These are phyloP conservation scores for Xerocomellus amylosporus DNA, from an alignment of 768 basidiomycete species.

Conservation along the genomic window DNA sequence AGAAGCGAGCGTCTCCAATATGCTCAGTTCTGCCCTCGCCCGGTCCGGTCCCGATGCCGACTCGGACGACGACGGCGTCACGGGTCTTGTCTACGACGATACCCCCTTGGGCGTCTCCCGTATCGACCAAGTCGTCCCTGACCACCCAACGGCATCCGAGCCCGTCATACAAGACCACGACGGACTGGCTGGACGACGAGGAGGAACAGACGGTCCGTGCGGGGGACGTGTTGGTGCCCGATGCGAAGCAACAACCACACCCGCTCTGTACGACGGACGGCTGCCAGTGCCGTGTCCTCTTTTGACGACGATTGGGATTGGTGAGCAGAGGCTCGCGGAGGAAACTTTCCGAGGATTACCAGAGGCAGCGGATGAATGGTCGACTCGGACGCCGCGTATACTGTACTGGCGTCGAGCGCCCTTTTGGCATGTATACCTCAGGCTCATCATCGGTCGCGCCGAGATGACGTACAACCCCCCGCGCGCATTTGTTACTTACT, in stretches of 20 bases:
- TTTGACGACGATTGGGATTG: conserved; percentile 62
- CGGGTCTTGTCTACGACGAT: conserved; percentile 18
- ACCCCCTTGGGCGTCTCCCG: not conserved
- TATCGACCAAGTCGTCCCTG: not conserved
- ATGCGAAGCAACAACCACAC: conserved; percentile 22
- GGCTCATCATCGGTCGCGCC: too few relatives aligned
- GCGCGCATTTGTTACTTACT: too few relatives aligned
- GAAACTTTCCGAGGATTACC: too few relatives aligned
- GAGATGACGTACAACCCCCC: too few relatives aligned
- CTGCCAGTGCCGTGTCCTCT: not conserved
- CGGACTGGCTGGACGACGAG: conserved; percentile 35
- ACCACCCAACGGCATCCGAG: conserved; percentile 1
- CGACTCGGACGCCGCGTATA: too few relatives aligned
- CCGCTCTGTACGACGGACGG: not conserved
- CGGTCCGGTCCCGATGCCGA: not conserved
- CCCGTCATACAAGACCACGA: conserved; percentile 13
- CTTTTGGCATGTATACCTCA: too few relatives aligned
- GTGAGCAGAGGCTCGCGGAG: too few relatives aligned
- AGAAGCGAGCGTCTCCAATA: conserved; percentile 67
- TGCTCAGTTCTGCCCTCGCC: conserved; percentile 47
- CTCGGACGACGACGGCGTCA: not conserved
- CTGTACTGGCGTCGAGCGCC: too few relatives aligned
- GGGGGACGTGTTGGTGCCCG: conserved; percentile 25
- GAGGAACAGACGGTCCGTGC: conserved; percentile 28
- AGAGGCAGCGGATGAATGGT: too few relatives aligned